Evolutionary conservation across 331 rosid genomes (phyloP), one percentile per base, ranked within the genome.

Genomic region (Quercus phellos): DNA sequence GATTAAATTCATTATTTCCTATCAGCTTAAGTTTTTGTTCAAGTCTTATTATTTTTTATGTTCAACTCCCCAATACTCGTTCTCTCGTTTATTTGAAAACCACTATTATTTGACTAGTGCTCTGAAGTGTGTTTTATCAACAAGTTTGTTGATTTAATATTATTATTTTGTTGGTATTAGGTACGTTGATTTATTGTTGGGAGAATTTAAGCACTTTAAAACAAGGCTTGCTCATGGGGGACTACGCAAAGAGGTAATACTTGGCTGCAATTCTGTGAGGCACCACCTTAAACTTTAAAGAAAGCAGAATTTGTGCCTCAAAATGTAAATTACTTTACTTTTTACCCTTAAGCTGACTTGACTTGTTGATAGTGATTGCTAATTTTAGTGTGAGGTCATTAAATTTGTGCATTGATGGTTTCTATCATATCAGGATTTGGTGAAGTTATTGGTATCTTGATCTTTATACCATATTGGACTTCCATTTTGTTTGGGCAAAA

Each of bases 191-290:
- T 84, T 93, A 88, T 80, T 95, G 80, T 84, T 95, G 90, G 99
- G 99, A 68, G 99, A 95, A 83, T 95, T 95, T 83, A 95, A 95
- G 92, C 99, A 93, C 86, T 95, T 86, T 80, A 93, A 91, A 85
- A 95, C 99, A 24, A 90, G 96, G 80, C 90, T 95, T 75, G 92
- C 85, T 85, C 93, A 91, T 78, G 97, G 94, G 26, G 98, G 96
- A 85, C 87, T 95, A 78, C 90, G 90, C 78, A 90, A 88, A 79
- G 98, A 95, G 99, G 99, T 95, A 93, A 80, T 77, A 56, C 5
- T n/a, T 54, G 76, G 46, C 58, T 2, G 21, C 61, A 43, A 51
- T 68, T 77, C 38, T 32, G 22, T 24, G 35, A 13, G 29, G 80
- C 34, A 50, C 38, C 24, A 10, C 64, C 35, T 76, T 66, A 32